Conservation (phyloP, 192 early-diverging fungal species). For the Hyaloraphidium curvatum region DNA sequence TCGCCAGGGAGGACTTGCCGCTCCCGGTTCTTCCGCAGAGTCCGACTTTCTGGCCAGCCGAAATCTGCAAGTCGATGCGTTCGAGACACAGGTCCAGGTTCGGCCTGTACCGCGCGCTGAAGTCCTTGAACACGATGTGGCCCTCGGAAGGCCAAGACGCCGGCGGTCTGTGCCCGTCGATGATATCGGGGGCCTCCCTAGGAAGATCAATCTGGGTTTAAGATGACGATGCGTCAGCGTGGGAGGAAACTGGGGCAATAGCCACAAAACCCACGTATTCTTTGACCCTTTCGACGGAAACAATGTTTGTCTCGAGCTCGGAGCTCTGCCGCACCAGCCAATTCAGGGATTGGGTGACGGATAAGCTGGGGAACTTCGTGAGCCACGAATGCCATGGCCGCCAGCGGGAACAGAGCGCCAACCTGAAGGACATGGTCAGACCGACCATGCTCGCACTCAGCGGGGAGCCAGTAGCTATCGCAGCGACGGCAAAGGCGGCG, state of each 20-base stretch:
- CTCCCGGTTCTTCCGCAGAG: slow-evolving; percentile 42
- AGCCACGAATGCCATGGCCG: too few relatives aligned
- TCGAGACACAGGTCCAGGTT: slow-evolving; percentile 1
- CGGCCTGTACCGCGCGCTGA: slow-evolving; percentile 6
- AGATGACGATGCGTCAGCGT: too few relatives aligned
- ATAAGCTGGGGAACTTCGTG: too few relatives aligned
- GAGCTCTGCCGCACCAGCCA: slow-evolving; percentile 74
- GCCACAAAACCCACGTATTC: slow-evolving; percentile 77
- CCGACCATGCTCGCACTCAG: too few relatives aligned
- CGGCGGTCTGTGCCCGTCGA: too few relatives aligned
- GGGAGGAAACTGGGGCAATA: too few relatives aligned
- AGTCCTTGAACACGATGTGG: slow-evolving; percentile 6
- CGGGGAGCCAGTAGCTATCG: too few relatives aligned
- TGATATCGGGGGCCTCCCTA: too few relatives aligned
- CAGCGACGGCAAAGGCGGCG: slow-evolving; percentile 45
- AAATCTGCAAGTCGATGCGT: slow-evolving; percentile 11
- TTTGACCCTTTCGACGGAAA: slow-evolving; percentile 55
- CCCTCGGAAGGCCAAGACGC: slow-evolving; percentile 4
- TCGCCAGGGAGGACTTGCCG: slow-evolving; percentile 19
- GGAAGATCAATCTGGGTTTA: too few relatives aligned
- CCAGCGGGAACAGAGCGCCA: too few relatives aligned
- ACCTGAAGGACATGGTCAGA: too few relatives aligned
- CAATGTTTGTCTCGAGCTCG: slow-evolving; percentile 57
- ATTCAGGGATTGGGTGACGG: slow-evolving; percentile 64
- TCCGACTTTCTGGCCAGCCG: slow-evolving; percentile 12